Percentiles rank a stretch among this genome's conserved stretches.
These are phyloP conservation scores for Blastocystis hominis DNA, from an alignment of 352 stramenopile genomes.

Conservation along the genomic window DNA sequence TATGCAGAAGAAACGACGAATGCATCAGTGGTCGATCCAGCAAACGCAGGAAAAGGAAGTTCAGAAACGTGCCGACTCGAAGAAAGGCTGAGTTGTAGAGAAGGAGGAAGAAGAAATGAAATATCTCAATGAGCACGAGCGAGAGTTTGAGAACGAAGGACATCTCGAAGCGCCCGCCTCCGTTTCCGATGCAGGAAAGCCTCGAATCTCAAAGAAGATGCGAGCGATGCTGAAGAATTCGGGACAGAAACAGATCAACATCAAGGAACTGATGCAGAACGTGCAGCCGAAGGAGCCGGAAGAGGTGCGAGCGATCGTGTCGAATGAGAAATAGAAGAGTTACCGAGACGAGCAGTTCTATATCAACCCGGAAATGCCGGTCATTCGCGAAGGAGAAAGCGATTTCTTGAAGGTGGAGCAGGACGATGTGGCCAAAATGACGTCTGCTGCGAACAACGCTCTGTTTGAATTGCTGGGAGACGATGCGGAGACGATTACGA, in stretches of 20 bases:
- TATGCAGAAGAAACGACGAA: slow-evolving; percentile 75
- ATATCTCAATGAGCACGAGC: slow-evolving; percentile 8
- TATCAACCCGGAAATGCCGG: background rate
- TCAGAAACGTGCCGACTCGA: background rate
- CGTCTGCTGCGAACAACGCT: background rate
- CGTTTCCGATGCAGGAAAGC: slow-evolving; percentile 64
- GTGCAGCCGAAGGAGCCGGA: too few relatives aligned
- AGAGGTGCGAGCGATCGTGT: background rate
- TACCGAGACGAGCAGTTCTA: slow-evolving; percentile 6
- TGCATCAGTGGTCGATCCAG: slow-evolving; percentile 74
- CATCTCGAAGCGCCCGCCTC: background rate
- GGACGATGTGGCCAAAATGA: background rate
- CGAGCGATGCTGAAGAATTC: slow-evolving; percentile 82
- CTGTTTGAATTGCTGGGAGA: slow-evolving; percentile 50
- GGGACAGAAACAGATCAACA: slow-evolving; percentile 14
- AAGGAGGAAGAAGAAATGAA: background rate
- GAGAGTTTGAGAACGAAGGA: background rate
- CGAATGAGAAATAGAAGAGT: background rate
- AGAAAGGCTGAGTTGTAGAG: background rate
- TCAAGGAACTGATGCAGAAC: background rate
- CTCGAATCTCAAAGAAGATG: slow-evolving; percentile 82
- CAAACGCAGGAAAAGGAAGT: slow-evolving; percentile 67
- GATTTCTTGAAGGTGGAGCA: slow-evolving; percentile 15
- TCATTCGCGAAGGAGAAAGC: background rate
- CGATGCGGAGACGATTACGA: slow-evolving; percentile 83